Conservation (phyloP, 179 eudicot genomes). For the Amaranthus tricolor region DNA sequence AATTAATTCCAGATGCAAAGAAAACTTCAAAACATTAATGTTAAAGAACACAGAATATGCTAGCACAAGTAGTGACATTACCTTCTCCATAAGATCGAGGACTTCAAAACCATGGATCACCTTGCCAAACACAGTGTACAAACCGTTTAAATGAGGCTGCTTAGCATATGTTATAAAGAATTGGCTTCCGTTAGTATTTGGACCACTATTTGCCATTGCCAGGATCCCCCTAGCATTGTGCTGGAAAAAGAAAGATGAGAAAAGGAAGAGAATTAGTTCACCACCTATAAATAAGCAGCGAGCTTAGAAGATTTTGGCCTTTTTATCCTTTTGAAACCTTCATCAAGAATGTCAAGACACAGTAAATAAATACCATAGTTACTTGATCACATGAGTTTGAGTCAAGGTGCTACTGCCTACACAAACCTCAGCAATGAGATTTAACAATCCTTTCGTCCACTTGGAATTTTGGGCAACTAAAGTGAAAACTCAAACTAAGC, state of each 20-base stretch:
- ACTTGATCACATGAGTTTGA: background rate
- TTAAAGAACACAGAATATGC: background rate
- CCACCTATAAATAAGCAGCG: constrained; percentile 1
- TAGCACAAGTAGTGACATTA: constrained; percentile 23
- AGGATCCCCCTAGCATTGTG: constrained; percentile 92
- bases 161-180: constrained; percentile 84
- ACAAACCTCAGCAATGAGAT: background rate
- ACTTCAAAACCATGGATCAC: constrained; percentile 99
- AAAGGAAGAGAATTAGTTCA: background rate
- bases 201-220: constrained; percentile 92
- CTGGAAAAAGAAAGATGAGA: constrained; percentile 34
- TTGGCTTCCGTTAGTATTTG: constrained; percentile 95
- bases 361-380: background rate
- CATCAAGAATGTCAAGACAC: background rate
- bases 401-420: background rate
- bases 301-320: background rate
- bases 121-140: constrained; percentile 88
- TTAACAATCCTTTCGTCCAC: background rate
- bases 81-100: constrained; percentile 98
- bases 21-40: background rate
- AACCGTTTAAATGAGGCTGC: constrained; percentile 94
- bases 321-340: background rate
- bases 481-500: background rate
- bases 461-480: background rate
- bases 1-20: background rate